Conservation (phyloP, 495 filamentous ascomycete species). For the Copromyces sp. region DNA sequence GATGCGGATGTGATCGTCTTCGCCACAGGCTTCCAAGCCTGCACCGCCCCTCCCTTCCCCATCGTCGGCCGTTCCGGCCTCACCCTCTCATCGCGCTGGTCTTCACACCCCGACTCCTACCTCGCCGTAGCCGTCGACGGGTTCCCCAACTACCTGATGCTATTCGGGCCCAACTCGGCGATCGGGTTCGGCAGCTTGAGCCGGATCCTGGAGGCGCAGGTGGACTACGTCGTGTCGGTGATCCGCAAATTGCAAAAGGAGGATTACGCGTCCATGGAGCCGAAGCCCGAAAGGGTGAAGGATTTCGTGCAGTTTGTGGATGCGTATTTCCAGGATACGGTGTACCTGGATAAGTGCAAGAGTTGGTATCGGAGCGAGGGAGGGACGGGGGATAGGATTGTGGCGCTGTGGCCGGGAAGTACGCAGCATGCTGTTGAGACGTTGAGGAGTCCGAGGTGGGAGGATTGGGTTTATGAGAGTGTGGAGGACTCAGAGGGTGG, state of each 20-base stretch:
- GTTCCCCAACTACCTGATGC: constrained; percentile 59
- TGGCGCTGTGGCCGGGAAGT: constrained; percentile 34
- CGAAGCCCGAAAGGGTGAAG: constrained; percentile 41
- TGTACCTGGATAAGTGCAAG: constrained; percentile 54
- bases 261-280: constrained; percentile 49
- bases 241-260: constrained; percentile 59
- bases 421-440: constrained; percentile 35
- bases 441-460: constrained; percentile 33
- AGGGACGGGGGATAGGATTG: constrained; percentile 23
- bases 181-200: constrained; percentile 48
- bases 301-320: constrained; percentile 53
- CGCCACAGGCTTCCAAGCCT: constrained; percentile 55
- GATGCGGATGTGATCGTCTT: constrained; percentile 48
- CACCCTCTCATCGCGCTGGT: constrained; percentile 40
- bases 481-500: background rate
- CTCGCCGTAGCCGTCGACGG: constrained; percentile 50
- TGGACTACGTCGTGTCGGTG: constrained; percentile 52
- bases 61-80: constrained; percentile 42
- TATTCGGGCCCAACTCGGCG: constrained; percentile 50
- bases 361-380: constrained; percentile 55
- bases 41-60: constrained; percentile 49
- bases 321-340: constrained; percentile 53
- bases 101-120: constrained; percentile 48
- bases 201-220: constrained; percentile 45
- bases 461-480: constrained; percentile 33